Evolutionary conservation across 176 grass and related monocot species (phyloP), one percentile per base, ranked within the genome.

Genomic region (Carex littledalei): DNA sequence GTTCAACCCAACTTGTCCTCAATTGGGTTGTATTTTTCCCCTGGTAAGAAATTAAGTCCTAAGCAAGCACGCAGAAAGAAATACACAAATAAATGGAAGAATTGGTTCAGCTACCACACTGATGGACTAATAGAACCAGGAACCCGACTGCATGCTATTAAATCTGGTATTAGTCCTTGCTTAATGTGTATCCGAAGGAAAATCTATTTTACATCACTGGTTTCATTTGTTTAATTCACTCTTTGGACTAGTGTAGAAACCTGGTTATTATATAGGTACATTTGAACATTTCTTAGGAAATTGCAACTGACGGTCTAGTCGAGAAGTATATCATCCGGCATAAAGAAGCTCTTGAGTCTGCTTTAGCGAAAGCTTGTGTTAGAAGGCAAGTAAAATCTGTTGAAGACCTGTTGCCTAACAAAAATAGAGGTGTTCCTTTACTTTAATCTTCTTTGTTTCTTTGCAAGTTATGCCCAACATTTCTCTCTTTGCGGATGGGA

Each of bases 261-360:
- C 74, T 56, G 74, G 5, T 18, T 32, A 31, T 78, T 29, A 54
- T 72, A n/a, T 54, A 32, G 32, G 35, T 64, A 15, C 65, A 2
- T 66, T 31, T 59, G 58, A 18, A 62, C 13, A 80, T 84, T 83
- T 81, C 69, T 37, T 82, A 98, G 95, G 91, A 89, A 83, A 92
- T 81, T 26, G 85, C 87, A 85, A 78, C 79, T 78, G 85, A 81
- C 34, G 95, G 93, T 37, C 84, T 79, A 56, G 88, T 86, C 62
- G 95, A 95, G 84, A 85, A 91, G 67, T 88, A 93, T 49, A 83
- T 98, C 83, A 85, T 89, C 59, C 31, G 79, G 63, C 93, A 94
- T 47, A 98, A 92, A 86, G 90, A 88, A 60, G 50, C 76, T 83
- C 88, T 98, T 31, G 88, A 49, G 21, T 66, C 71, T 4, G 55